Evolutionary conservation across 2,329 filamentous ascomycete genomes (phyloP).

Genomic region (Beauveria sp.): DNA sequence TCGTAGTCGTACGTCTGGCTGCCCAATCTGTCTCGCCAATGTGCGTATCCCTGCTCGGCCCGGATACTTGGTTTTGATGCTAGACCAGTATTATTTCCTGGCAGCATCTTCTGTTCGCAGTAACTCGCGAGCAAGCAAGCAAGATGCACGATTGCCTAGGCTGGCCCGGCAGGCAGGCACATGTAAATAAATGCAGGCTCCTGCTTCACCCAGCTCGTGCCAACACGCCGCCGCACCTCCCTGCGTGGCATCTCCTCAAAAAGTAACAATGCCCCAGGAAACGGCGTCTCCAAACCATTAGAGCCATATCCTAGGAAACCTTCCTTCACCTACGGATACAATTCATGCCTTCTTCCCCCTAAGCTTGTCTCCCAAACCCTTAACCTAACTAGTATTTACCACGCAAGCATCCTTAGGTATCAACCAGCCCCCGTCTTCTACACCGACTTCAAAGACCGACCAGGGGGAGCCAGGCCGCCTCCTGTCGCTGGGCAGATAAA

Average conservation of each 20-base stretch:
- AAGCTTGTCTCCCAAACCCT: constrained; percentile 1
- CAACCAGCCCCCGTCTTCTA: constrained; percentile 9
- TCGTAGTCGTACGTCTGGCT: constrained; percentile 1
- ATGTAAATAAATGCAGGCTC: constrained; percentile 3
- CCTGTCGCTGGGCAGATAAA: not conserved
- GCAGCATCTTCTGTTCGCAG: not conserved
- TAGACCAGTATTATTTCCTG: not conserved
- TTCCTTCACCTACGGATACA: not conserved
- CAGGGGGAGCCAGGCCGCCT: not conserved
- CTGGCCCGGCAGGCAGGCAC: not conserved
- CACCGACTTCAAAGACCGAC: constrained; percentile 10
- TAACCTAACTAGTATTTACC: not conserved
- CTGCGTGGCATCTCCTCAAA: not conserved
- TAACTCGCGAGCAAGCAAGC: not conserved
- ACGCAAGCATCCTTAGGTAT: constrained; percentile 6
- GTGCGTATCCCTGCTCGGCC: not conserved
- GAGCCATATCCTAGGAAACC: not conserved
- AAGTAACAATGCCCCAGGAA: not conserved
- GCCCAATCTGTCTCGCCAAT: constrained; percentile 4
- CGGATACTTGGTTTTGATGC: no score
- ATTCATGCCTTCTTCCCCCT: not conserved
- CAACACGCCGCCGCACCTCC: constrained; percentile 1
- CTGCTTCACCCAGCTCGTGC: not conserved
- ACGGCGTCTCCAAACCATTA: not conserved
- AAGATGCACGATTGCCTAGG: not conserved